Base-by-base conservation (phyloP, 2,329 filamentous ascomycete genomes). In the Aureobasidium sp. region DNA sequence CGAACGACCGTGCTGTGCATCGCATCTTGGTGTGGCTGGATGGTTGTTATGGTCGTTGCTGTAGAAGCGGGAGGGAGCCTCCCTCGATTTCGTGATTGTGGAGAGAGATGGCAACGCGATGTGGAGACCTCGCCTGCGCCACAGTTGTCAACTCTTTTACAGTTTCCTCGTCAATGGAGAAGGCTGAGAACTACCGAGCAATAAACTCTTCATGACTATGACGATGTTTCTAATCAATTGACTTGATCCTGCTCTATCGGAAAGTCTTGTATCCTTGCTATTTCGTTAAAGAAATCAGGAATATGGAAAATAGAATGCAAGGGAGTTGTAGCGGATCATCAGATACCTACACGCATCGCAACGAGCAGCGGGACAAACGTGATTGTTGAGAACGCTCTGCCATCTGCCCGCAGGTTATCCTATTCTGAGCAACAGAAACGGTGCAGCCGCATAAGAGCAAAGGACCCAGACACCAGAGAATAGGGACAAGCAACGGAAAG, bases 341-440 rank as follows among this genome's bases (percentile, higher is more conserved):
- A 19, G 22, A 14, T 33, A 33, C 31, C 22, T 5, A 47, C 7
- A 17, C 14, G 7, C 44, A n/a, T 47, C 24, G 44, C 44, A 17
- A 48, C 24, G 31, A 31, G 24, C 45, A 24, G 49, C 35, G 19
- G 31, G 19, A 27, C 9, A 39, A 49, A 29, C 37, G 22, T 31
- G 24, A 42, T 22, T 54, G 35, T 54, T 54, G 50, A 40, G 33
- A 42, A 54, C 50, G 50, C 1, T 40, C 15, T 42, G 49, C 24
- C 15, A 31, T 2, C 35, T 7, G 35, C 24, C 37, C 37, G 50
- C 50, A 42, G 8, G 12, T 35, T 7, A 40, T n/a, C n/a, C 45
- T 54, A 54, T 54, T 54, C 50, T 54, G 11, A 42, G 50, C 22
- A 29, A n/a, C 50, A 52, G 49, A 37, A 54, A 54, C 50, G 50